Evolutionary conservation across 306 rosid genomes (phyloP).

Genomic region (Castanea sativa): DNA sequence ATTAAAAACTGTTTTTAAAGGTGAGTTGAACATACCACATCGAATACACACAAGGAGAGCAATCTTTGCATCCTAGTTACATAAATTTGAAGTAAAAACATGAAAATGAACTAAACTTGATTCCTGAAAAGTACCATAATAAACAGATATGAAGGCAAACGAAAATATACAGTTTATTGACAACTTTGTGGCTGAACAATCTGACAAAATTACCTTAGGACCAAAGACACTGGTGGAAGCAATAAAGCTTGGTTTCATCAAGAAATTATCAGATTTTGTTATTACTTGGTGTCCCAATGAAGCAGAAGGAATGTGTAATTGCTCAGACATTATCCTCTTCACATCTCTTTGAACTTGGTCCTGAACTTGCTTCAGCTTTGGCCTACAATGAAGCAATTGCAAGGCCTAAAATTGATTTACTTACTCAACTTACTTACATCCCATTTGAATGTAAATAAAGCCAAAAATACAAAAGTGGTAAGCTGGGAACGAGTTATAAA

Average conservation of each 20-base stretch:
- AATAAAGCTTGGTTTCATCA: slow-evolving; percentile 61
- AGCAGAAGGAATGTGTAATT: slow-evolving; percentile 50
- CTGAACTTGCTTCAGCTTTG: slow-evolving; percentile 69
- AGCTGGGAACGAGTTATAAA: neutral
- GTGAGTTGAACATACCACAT: neutral
- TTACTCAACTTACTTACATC: neutral
- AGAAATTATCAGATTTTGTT: slow-evolving; percentile 31
- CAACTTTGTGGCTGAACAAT: neutral
- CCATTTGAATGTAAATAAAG: neutral
- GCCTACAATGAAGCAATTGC: slow-evolving; percentile 45
- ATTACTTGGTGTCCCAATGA: slow-evolving; percentile 35
- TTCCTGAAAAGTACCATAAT: neutral
- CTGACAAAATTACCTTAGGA: slow-evolving; percentile 53
- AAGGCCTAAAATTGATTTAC: neutral
- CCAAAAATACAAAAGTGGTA: neutral
- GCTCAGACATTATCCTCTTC: slow-evolving; percentile 66
- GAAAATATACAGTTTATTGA: neutral
- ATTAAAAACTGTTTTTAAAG: neutral
- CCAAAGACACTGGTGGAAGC: slow-evolving; percentile 88
- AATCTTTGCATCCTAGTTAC: neutral
- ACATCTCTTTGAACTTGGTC: slow-evolving; percentile 56
- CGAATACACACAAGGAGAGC: neutral
- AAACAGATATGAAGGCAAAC: neutral
- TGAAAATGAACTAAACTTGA: neutral
- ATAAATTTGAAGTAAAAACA: neutral